Conservation (phyloP, 768 basidiomycete genomes). For the Amanita jacksonii region DNA sequence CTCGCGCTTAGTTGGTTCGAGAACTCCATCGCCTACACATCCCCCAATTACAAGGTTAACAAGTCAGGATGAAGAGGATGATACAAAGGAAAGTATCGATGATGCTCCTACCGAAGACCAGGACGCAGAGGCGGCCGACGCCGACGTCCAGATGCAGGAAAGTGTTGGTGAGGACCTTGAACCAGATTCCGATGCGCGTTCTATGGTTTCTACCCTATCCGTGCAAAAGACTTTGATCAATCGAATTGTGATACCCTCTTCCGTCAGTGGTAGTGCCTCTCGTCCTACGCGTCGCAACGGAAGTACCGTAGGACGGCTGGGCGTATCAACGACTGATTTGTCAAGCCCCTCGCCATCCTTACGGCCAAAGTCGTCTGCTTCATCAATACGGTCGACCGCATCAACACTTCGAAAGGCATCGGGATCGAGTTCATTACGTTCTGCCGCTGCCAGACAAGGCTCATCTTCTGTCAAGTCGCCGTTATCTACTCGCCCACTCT, state of each 20-base stretch:
- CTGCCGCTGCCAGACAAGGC: not conserved
- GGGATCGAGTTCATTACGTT: conserved; percentile 3
- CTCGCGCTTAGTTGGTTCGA: conserved; percentile 11
- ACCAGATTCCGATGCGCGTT: not conserved
- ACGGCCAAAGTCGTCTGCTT: conserved; percentile 22
- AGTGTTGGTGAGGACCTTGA: not conserved
- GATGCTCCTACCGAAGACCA: not conserved
- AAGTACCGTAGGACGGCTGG: not conserved
- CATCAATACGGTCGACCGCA: conserved; percentile 24
- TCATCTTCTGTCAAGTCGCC: not conserved
- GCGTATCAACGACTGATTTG: not conserved
- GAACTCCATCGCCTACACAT: conserved; percentile 12
- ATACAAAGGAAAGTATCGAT: conserved; percentile 1
- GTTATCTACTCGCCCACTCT: conserved; percentile 10
- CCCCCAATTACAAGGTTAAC: conserved; percentile 17
- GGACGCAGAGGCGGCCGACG: not conserved
- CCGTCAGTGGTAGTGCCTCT: not conserved
- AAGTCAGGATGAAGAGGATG: conserved; percentile 2
- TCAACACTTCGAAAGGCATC: conserved; percentile 22
- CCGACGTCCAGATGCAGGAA: not conserved
- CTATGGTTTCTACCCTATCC: not conserved
- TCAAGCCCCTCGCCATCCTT: conserved; percentile 7
- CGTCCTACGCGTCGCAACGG: conserved; percentile 2
- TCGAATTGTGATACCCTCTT: conserved; percentile 5
- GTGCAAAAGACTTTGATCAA: conserved; percentile 8